phyloP scores from a whole-genome alignment of 805 yeast species.

The Nadsonia fulvescens region DNA sequence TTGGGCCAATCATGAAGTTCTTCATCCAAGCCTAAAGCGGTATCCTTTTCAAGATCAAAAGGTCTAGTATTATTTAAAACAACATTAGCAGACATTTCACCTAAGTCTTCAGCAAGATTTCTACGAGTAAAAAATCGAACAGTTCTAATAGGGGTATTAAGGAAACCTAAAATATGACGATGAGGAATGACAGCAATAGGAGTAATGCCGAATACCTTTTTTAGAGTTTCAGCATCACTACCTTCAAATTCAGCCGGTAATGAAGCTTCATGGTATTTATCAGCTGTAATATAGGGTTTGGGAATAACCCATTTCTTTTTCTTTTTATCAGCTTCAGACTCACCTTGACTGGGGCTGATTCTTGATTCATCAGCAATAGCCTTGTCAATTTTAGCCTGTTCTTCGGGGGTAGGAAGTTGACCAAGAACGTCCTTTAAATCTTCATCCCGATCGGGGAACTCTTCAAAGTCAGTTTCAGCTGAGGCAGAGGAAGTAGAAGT shows the following conservation, averaged over 20 bases:
- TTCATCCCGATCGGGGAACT: constrained; percentile 10
- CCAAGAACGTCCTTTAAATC: constrained; percentile 9
- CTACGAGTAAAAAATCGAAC: constrained; percentile 65
- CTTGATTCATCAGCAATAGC: constrained; percentile 7
- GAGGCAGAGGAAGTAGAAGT: not conserved
- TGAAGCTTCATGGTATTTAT: constrained; percentile 33
- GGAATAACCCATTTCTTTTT: constrained; percentile 29
- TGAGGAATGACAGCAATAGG: constrained; percentile 63
- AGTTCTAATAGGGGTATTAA: constrained; percentile 56
- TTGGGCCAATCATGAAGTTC: constrained; percentile 79
- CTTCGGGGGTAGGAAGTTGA: not conserved
- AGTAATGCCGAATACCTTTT: constrained; percentile 17
- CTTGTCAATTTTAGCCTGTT: constrained; percentile 6
- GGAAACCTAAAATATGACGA: constrained; percentile 65
- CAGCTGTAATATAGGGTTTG: constrained; percentile 43
- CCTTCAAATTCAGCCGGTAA: constrained; percentile 40
- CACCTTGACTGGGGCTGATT: constrained; percentile 10
- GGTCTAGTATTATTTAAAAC: constrained; percentile 37
- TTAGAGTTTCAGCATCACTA: constrained; percentile 2
- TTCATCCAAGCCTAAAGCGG: constrained; percentile 33
- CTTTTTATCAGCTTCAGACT: constrained; percentile 11
- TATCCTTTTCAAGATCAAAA: constrained; percentile 27
- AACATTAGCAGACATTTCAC: constrained; percentile 34
- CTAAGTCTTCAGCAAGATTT: constrained; percentile 46
- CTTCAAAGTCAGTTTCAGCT: constrained; percentile 1